A percentile compares a stretch with the other conserved stretches of the same genome.
Conservation (phyloP, 1,284 basidiomycete genomes). For the Naganishia sp. region DNA sequence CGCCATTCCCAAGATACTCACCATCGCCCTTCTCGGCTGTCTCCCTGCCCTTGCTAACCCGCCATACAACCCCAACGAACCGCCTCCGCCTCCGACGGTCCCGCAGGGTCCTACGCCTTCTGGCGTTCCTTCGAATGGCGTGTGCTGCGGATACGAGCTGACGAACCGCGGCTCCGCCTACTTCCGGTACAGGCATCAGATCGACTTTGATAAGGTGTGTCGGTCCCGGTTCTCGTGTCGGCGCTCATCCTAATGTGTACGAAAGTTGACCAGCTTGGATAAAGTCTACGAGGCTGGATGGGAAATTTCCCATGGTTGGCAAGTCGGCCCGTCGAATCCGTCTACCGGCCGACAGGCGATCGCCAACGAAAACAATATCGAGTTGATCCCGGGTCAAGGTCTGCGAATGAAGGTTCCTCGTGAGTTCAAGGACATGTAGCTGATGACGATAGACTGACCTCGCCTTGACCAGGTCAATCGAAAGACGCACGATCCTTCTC, state of each 20-base stretch:
- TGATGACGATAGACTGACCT: neutral
- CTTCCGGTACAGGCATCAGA: slow-evolving; percentile 10
- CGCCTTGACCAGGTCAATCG: neutral
- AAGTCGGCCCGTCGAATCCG: slow-evolving; percentile 9
- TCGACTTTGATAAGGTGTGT: neutral
- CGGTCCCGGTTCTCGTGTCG: neutral
- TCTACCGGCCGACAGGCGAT: slow-evolving; percentile 3
- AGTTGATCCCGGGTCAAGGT: slow-evolving; percentile 2
- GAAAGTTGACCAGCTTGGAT: neutral
- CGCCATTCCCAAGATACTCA: neutral
- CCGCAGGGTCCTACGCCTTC: slow-evolving; percentile 1
- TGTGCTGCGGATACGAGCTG: slow-evolving; percentile 10
- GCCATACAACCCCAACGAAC: slow-evolving; percentile 9
- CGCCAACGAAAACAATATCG: slow-evolving; percentile 12
- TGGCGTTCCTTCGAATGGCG: neutral
- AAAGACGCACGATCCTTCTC: slow-evolving; percentile 1
- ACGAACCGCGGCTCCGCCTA: neutral
- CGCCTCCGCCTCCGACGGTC: neutral
- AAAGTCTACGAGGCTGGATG: slow-evolving; percentile 15
- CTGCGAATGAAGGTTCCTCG: slow-evolving; percentile 10
- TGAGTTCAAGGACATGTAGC: neutral
- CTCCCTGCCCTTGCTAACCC: neutral
- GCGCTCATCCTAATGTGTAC: neutral
- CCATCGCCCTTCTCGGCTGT: slow-evolving; percentile 11
- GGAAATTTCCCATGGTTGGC: slow-evolving; percentile 16